A percentile compares a stretch with the other conserved stretches of the same genome.
These are phyloP conservation scores for Starmerella bacillaris DNA, from an alignment of 805 yeast species.

Conservation along the genomic window DNA sequence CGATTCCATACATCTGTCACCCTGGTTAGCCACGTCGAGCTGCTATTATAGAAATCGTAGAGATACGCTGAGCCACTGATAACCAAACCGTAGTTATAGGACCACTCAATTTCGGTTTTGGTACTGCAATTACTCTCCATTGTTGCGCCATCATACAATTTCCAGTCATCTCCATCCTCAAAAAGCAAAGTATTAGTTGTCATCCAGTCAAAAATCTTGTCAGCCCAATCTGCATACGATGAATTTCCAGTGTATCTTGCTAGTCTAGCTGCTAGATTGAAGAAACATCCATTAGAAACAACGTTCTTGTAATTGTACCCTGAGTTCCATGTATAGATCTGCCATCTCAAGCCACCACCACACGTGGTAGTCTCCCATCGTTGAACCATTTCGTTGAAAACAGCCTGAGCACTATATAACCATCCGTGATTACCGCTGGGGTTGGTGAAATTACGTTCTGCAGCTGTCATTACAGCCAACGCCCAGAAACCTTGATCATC, in stretches of 20 bases:
- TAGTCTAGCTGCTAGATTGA: constrained; percentile 65
- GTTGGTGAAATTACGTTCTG: constrained; percentile 65
- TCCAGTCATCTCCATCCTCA: constrained; percentile 13
- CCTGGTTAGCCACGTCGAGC: constrained; percentile 38
- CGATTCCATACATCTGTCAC: constrained; percentile 31
- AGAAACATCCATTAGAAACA: constrained; percentile 71
- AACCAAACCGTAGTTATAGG: constrained; percentile 55
- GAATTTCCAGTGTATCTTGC: constrained; percentile 60
- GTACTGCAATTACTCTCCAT: constrained; percentile 31
- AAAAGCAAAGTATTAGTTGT: constrained; percentile 30
- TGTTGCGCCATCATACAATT: constrained; percentile 58
- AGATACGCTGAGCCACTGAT: constrained; percentile 53
- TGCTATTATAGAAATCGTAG: constrained; percentile 34
- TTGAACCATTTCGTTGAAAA: constrained; percentile 62
- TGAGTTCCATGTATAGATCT: constrained; percentile 71
- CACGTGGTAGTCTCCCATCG: constrained; percentile 56
- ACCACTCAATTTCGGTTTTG: constrained; percentile 44
- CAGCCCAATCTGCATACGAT: constrained; percentile 57
- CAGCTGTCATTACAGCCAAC: constrained; percentile 64
- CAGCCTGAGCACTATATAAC: constrained; percentile 67
- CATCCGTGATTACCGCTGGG: constrained; percentile 48
- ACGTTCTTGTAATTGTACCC: constrained; percentile 78
- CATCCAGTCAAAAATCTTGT: constrained; percentile 62
- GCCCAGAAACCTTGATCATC: constrained; percentile 96
- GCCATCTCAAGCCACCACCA: constrained; percentile 81